Evolutionary conservation across 345 rosid genomes (phyloP).

Genomic region (Psidium guajava): DNA sequence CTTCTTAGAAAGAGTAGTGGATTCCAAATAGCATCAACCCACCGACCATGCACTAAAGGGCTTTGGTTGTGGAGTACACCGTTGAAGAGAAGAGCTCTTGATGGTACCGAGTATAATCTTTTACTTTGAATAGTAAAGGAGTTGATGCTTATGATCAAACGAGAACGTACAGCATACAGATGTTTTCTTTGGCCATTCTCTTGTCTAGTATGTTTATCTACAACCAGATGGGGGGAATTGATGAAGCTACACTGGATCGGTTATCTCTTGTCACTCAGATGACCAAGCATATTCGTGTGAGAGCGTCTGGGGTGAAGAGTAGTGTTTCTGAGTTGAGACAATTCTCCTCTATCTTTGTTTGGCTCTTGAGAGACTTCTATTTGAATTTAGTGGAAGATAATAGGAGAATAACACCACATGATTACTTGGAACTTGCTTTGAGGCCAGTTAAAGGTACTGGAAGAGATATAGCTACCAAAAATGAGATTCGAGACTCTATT

Average conservation of each 20-base stretch:
- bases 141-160: constrained; percentile 98
- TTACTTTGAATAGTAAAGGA: constrained; percentile 90
- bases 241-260: constrained; percentile 90
- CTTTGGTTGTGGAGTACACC: constrained; percentile 99
- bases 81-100: constrained; percentile 78
- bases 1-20: constrained; percentile 98
- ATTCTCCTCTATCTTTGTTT: constrained; percentile 94
- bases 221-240: constrained; percentile 98
- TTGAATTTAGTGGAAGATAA: constrained; percentile 81
- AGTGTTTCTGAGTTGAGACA: constrained; percentile 84
- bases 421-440: constrained; percentile 89
- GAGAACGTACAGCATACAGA: constrained; percentile 99
- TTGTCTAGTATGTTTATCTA: constrained; percentile 95
- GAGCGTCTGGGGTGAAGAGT: constrained; percentile 74
- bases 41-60: constrained; percentile 95
- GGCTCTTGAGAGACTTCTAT: constrained; percentile 98
- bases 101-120: constrained; percentile 88
- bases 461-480: constrained; percentile 79
- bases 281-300: constrained; percentile 95
- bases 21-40: constrained; percentile 95
- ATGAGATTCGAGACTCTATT: constrained; percentile 94
- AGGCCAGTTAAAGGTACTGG: constrained; percentile 75
- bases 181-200: constrained; percentile 92
- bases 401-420: constrained; percentile 81
- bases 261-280: constrained; percentile 97